Evolutionary conservation across 805 yeast genomes (phyloP).

Genomic region (Priceomyces haplophilus): DNA sequence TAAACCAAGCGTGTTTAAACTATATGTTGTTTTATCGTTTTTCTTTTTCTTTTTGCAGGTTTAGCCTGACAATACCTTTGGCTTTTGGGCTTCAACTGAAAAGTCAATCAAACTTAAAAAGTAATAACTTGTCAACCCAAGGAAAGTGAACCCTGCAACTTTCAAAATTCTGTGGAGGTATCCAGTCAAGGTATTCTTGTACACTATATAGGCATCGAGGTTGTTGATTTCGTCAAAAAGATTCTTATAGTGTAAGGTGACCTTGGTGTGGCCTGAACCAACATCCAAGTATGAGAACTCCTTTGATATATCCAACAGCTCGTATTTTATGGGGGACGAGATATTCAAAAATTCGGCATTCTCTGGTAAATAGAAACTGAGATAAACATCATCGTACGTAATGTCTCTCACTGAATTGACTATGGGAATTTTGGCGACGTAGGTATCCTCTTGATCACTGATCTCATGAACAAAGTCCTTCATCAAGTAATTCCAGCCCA

Average conservation of each 20-base stretch:
- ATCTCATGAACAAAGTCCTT: constrained; percentile 48
- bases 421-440: constrained; percentile 64
- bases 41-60: no score
- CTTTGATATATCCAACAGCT: constrained; percentile 25
- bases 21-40: no score
- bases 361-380: constrained; percentile 80
- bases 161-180: constrained; percentile 64
- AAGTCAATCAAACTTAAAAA: constrained; percentile 36
- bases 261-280: constrained; percentile 72
- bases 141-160: constrained; percentile 59
- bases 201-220: constrained; percentile 57
- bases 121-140: constrained; percentile 56
- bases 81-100: constrained; percentile 18
- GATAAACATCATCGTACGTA: constrained; percentile 58
- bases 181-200: constrained; percentile 53
- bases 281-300: constrained; percentile 70
- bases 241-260: constrained; percentile 56
- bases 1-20: background rate
- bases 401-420: constrained; percentile 69
- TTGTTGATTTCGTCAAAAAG: constrained; percentile 65
- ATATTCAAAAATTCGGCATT: constrained; percentile 63
- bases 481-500: constrained; percentile 83
- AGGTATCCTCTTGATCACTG: constrained; percentile 42
- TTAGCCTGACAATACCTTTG: background rate
- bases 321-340: constrained; percentile 51